Conservation (phyloP, 352 stramenopile species). For the Albugo laibachii region DNA sequence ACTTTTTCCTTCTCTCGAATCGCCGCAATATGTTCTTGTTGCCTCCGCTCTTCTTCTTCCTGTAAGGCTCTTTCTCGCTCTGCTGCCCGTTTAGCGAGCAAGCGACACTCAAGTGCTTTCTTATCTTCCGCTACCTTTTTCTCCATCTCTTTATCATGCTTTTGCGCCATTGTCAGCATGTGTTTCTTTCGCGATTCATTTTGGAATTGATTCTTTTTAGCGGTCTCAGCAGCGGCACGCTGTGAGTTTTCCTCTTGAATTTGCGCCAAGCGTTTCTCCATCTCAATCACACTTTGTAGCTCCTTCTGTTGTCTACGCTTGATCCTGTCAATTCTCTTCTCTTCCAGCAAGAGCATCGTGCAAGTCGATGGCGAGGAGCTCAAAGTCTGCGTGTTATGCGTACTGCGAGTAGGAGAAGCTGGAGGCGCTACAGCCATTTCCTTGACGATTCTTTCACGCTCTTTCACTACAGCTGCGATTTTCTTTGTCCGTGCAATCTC, state of each 20-base stretch:
- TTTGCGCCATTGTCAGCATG: slow-evolving; percentile 23
- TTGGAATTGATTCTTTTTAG: slow-evolving; percentile 34
- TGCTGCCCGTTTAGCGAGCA: slow-evolving; percentile 21
- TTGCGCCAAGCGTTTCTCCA: slow-evolving; percentile 45
- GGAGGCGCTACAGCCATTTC: background rate
- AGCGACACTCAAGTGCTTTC: slow-evolving; percentile 21
- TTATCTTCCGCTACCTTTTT: slow-evolving; percentile 44
- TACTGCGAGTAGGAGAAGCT: background rate
- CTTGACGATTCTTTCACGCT: slow-evolving; percentile 29
- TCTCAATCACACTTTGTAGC: slow-evolving; percentile 54
- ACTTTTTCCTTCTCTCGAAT: slow-evolving; percentile 27
- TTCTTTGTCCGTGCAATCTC: slow-evolving; percentile 44
- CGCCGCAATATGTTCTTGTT: slow-evolving; percentile 18
- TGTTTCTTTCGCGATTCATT: slow-evolving; percentile 24
- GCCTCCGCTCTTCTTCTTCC: slow-evolving; percentile 21
- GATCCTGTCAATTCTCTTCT: slow-evolving; percentile 33
- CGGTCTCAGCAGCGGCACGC: slow-evolving; percentile 25
- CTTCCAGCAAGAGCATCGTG: slow-evolving; percentile 42
- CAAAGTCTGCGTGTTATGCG: background rate
- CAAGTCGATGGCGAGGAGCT: slow-evolving; percentile 6
- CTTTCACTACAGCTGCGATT: slow-evolving; percentile 25
- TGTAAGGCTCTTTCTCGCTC: slow-evolving; percentile 24
- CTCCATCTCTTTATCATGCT: slow-evolving; percentile 33
- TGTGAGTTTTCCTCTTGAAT: slow-evolving; percentile 39
- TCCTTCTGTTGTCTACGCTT: slow-evolving; percentile 53